Conservation (phyloP, 768 basidiomycete species). For the Rickenella mellea region DNA sequence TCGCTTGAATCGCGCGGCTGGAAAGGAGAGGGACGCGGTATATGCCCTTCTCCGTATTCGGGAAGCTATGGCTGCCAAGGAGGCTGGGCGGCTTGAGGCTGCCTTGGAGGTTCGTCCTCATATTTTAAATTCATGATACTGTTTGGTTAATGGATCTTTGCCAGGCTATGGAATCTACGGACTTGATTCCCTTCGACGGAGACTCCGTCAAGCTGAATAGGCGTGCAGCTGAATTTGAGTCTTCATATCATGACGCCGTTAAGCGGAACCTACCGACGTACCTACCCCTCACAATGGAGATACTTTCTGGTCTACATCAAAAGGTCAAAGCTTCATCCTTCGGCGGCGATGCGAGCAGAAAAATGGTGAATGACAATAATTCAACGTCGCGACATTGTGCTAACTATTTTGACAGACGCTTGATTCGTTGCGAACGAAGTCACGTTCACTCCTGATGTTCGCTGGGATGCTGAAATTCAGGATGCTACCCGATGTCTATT, state of each 20-base stretch:
- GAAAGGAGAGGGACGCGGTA: slow-evolving; percentile 65
- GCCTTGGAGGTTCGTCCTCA: slow-evolving; percentile 64
- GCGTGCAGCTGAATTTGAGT: slow-evolving; percentile 82
- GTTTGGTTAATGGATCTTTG: slow-evolving; percentile 1
- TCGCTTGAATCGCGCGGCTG: slow-evolving; percentile 62
- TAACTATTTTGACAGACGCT: slow-evolving; percentile 39
- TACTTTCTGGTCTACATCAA: slow-evolving; percentile 74
- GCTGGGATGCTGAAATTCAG: slow-evolving; percentile 83
- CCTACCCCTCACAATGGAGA: slow-evolving; percentile 87
- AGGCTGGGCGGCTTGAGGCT: slow-evolving; percentile 58
- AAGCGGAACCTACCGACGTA: slow-evolving; percentile 86
- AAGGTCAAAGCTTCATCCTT: slow-evolving; percentile 61
- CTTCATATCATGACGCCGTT: slow-evolving; percentile 66
- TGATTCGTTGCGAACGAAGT: slow-evolving; percentile 62
- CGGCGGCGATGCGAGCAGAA: slow-evolving; percentile 66
- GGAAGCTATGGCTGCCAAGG: slow-evolving; percentile 72
- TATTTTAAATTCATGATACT: background rate
- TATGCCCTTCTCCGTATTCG: slow-evolving; percentile 69
- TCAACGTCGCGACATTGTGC: slow-evolving; percentile 11
- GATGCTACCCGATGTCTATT: slow-evolving; percentile 85
- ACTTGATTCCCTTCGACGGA: slow-evolving; percentile 77
- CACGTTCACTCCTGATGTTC: slow-evolving; percentile 80
- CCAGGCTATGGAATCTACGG: slow-evolving; percentile 80
- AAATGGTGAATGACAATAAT: slow-evolving; percentile 41
- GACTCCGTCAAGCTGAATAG: slow-evolving; percentile 81